A percentile compares a stretch with the other conserved stretches of the same genome.
These are phyloP conservation scores for Boletus barrowsii DNA, from an alignment of 768 basidiomycete genomes.

Conservation along the genomic window DNA sequence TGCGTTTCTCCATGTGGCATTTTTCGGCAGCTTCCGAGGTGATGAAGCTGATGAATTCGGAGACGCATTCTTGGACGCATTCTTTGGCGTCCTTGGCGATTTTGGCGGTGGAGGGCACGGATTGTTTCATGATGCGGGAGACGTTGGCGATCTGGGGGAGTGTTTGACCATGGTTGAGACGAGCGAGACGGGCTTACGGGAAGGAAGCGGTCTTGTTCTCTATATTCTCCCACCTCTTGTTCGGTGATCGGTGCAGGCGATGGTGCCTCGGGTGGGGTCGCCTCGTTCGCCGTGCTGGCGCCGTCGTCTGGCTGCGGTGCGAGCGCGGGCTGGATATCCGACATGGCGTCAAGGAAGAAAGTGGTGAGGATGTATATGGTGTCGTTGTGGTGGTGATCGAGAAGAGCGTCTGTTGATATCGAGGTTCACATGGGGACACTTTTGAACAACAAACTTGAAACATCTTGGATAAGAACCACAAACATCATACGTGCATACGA, in stretches of 20 bases:
- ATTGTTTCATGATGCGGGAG: slow-evolving; percentile 94
- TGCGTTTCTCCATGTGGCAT: slow-evolving; percentile 91
- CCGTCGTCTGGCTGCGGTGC: slow-evolving; percentile 42
- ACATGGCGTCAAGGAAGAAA: slow-evolving; percentile 19
- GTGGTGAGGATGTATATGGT: background rate
- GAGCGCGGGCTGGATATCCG: slow-evolving; percentile 34
- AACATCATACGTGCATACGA: no score
- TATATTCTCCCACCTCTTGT: slow-evolving; percentile 89
- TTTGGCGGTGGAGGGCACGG: slow-evolving; percentile 87
- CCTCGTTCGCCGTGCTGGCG: slow-evolving; percentile 28
- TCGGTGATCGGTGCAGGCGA: slow-evolving; percentile 79
- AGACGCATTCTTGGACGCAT: slow-evolving; percentile 97
- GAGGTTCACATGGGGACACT: background rate
- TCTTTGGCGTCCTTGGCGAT: slow-evolving; percentile 99
- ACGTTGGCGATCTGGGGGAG: slow-evolving; percentile 86
- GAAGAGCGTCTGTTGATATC: background rate
- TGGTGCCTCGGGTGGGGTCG: slow-evolving; percentile 39
- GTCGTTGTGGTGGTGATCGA: background rate
- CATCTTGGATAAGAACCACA: background rate
- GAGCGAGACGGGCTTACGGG: slow-evolving; percentile 48
- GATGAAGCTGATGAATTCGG: slow-evolving; percentile 98
- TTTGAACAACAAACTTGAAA: background rate
- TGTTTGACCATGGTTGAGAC: background rate
- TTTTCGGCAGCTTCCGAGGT: slow-evolving; percentile 96
- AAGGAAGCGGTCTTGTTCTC: slow-evolving; percentile 94